These are phyloP conservation scores for Cicer arietinum DNA, from an alignment of 306 rosid genomes.

Conservation along the genomic window DNA sequence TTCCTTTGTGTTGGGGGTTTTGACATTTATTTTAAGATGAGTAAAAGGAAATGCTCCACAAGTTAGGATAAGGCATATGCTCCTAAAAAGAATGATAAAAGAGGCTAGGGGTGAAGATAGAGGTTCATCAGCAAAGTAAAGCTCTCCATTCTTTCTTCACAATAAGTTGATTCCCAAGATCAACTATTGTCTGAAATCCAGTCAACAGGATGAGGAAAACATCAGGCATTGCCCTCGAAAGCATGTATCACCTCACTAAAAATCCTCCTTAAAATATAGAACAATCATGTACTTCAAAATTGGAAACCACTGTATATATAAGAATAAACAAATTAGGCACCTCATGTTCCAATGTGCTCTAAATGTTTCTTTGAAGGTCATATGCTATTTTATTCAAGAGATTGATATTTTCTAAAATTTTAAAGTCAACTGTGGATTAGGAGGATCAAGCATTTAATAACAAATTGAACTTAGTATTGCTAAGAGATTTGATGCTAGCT, in stretches of 20 bases:
- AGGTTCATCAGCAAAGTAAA: slow-evolving; percentile 29
- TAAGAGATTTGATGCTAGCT: slow-evolving; percentile 45
- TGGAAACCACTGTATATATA: background rate
- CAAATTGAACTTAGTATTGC: slow-evolving; percentile 24
- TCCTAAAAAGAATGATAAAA: slow-evolving; percentile 15
- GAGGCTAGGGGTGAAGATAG: slow-evolving; percentile 14
- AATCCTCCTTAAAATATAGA: slow-evolving; percentile 5
- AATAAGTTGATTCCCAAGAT: slow-evolving; percentile 9
- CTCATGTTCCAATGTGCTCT: slow-evolving; percentile 25
- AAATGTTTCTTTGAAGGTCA: slow-evolving; percentile 23
- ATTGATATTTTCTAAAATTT: slow-evolving; percentile 27
- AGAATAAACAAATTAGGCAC: slow-evolving; percentile 4
- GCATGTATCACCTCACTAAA: background rate
- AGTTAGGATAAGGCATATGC: slow-evolving; percentile 4
- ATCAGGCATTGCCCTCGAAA: slow-evolving; percentile 16
- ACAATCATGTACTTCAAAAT: background rate
- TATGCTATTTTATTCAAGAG: slow-evolving; percentile 16
- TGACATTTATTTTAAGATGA: background rate
- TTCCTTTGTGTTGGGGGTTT: background rate
- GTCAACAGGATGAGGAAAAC: slow-evolving; percentile 5
- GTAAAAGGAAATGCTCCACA: background rate
- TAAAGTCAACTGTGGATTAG: slow-evolving; percentile 23
- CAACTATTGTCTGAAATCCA: background rate
- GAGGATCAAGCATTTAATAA: slow-evolving; percentile 32
- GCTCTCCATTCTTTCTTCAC: slow-evolving; percentile 16